phyloP scores from a whole-genome alignment of 2,329 filamentous ascomycete genomes.

The Dothistroma septosporum region DNA sequence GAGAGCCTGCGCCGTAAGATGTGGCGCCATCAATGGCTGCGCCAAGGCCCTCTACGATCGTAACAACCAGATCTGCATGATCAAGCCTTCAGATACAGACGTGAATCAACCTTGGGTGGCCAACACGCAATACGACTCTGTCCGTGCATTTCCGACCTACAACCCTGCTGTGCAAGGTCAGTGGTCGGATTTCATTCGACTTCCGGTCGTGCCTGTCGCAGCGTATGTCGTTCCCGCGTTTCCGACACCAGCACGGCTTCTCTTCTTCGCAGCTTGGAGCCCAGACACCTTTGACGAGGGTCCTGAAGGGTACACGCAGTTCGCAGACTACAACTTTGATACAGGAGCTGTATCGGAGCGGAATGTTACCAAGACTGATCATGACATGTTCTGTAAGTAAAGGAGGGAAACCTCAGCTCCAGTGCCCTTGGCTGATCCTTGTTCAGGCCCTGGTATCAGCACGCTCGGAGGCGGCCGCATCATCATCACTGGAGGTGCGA shows the following conservation, averaged over 20 bases:
- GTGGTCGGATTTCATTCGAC: constrained; percentile 10
- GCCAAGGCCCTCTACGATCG: constrained; percentile 13
- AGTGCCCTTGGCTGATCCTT: background rate
- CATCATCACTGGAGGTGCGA: constrained; percentile 53
- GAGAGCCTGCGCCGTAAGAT: background rate
- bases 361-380: constrained; percentile 39
- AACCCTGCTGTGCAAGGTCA: constrained; percentile 6
- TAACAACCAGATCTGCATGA: constrained; percentile 5
- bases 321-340: constrained; percentile 14
- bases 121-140: constrained; percentile 7
- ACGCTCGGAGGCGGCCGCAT: constrained; percentile 48
- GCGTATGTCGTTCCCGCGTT: constrained; percentile 11
- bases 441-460: constrained; percentile 36
- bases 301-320: constrained; percentile 7
- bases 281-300: background rate
- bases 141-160: background rate
- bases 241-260: constrained; percentile 6
- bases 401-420: constrained; percentile 34
- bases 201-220: constrained; percentile 13
- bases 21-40: background rate
- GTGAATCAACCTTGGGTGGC: constrained; percentile 1
- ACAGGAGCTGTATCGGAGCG: constrained; percentile 12
- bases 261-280: constrained; percentile 7
- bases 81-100: constrained; percentile 9
- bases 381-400: constrained; percentile 54